Base-by-base conservation (phyloP, 2,329 filamentous ascomycete genomes). In the Phaeosphaeriaceae sp. region DNA sequence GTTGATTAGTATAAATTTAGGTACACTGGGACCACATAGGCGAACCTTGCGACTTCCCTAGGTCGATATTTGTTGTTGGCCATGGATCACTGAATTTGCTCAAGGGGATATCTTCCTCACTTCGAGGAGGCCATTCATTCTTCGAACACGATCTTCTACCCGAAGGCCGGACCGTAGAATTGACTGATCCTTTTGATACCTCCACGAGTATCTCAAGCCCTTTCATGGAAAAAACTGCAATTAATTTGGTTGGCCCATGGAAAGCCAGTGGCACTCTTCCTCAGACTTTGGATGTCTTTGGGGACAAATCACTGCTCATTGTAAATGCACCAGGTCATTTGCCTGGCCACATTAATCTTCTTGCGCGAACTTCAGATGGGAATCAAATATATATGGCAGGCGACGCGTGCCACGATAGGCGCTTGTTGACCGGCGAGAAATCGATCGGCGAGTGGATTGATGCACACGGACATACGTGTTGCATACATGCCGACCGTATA, bases 321-420 rank as follows among this genome's bases (percentile, higher is more conserved):
- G 70, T 83, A 12, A 73, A 82, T 54, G 75, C 76, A 0, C 81
- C 81, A 0, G 81, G 81, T 0, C 81, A 83, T 61, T 60, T 83
- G 0, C 75, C 77, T 1, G 81, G 81, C 0, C 81, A 83, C 51
- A 67, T 83, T 6, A 83, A 82, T 45, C 57, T 83, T 0, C 73
- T 83, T 0, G 77, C 73, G 6, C 71, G 76, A 0, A 71, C 73
- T 0, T 71, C 68, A 0, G 47, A 64, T 2, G 50, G 57, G 12
- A 71, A 73, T 15, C 78, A 76, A 61, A 62, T 82, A 1, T 80
- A 79, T 54, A 73, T 84, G 1, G 79, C 73, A 7, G 82, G 81
- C 2, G 82, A 85, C 63, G 76, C 78, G 15, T 84, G 79, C 49
- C 82, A 85, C 54, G 80, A 84, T 54, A 67, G 70, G 0, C 66